These are phyloP conservation scores for Colletotrichum eleusines DNA, from an alignment of 2,329 filamentous ascomycete genomes.

Conservation along the genomic window DNA sequence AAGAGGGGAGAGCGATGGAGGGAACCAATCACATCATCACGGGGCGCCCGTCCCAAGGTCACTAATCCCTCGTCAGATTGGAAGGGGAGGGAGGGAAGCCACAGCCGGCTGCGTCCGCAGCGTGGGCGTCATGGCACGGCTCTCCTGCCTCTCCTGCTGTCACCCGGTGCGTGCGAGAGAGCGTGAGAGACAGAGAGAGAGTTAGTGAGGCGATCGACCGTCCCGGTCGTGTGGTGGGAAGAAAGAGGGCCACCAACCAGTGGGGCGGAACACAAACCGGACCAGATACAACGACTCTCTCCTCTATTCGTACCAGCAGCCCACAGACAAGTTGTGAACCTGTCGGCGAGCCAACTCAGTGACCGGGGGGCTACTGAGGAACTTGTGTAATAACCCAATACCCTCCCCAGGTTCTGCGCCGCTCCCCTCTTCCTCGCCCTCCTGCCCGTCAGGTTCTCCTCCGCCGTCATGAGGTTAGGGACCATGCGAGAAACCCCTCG, in stretches of 20 bases:
- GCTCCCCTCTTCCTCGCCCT: not conserved
- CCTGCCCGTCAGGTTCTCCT: too few relatives aligned
- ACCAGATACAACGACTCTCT: not conserved
- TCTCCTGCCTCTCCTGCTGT: not conserved
- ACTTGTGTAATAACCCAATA: not conserved
- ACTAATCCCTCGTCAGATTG: not conserved
- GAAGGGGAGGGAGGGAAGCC: not conserved
- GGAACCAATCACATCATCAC: not conserved
- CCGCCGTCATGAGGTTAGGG: not conserved
- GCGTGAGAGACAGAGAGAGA: too few relatives aligned
- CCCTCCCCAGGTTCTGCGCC: not conserved
- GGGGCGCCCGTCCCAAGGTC: not conserved
- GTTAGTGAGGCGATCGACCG: too few relatives aligned
- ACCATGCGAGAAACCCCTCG: not conserved
- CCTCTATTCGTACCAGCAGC: not conserved
- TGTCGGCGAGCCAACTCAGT: not conserved
- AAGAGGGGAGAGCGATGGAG: not conserved
- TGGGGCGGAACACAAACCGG: slow-evolving; percentile 14
- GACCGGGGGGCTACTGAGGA: not conserved
- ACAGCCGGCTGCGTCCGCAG: not conserved
- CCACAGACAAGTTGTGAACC: not conserved
- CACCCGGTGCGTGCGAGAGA: not conserved
- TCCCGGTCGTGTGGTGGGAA: not conserved
- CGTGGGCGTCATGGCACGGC: not conserved
- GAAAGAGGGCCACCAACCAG: not conserved